A percentile compares a stretch with the other conserved stretches of the same genome.
Conservation (phyloP, 352 stramenopile species). For the Globisporangium irregulare region DNA sequence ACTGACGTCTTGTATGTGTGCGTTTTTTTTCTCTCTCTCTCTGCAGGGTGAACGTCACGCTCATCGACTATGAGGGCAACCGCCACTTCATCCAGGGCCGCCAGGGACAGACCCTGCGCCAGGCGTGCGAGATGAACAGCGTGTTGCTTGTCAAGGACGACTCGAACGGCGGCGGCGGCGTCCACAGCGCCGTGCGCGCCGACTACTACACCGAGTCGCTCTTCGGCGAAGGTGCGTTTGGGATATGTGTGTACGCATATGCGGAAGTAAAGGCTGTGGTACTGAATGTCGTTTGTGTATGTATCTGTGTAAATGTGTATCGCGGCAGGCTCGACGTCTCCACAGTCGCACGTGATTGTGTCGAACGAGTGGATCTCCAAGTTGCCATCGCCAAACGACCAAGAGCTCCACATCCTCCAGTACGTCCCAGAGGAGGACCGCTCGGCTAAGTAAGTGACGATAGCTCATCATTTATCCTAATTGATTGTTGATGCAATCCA, state of each 20-base stretch:
- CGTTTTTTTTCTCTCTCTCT: conserved; percentile 11
- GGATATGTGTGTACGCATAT: background rate
- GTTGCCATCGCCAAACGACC: conserved; percentile 57
- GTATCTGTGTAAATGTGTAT: background rate
- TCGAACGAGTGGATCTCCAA: conserved; percentile 88
- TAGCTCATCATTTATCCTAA: background rate
- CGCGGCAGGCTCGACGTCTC: conserved; percentile 46
- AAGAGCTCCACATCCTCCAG: conserved; percentile 78
- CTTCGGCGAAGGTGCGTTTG: conserved; percentile 66
- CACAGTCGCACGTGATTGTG: conserved; percentile 85
- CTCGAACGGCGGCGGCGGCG: conserved; percentile 74
- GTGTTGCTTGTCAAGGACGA: conserved; percentile 82
- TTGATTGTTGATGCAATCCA: background rate
- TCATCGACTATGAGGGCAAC: conserved; percentile 87
- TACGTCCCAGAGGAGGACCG: conserved; percentile 82
- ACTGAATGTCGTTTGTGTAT: background rate
- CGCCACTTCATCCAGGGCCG: conserved; percentile 81
- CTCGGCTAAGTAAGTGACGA: conserved; percentile 60
- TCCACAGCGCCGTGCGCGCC: conserved; percentile 54
- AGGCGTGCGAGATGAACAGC: conserved; percentile 81
- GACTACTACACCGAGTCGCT: conserved; percentile 88
- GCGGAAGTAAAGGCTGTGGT: background rate
- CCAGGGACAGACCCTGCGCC: conserved; percentile 74
- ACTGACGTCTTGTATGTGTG: background rate
- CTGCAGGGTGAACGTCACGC: conserved; percentile 74